phyloP scores from a whole-genome alignment of 805 yeast species.

The Myxozyma vanderwaltii region DNA sequence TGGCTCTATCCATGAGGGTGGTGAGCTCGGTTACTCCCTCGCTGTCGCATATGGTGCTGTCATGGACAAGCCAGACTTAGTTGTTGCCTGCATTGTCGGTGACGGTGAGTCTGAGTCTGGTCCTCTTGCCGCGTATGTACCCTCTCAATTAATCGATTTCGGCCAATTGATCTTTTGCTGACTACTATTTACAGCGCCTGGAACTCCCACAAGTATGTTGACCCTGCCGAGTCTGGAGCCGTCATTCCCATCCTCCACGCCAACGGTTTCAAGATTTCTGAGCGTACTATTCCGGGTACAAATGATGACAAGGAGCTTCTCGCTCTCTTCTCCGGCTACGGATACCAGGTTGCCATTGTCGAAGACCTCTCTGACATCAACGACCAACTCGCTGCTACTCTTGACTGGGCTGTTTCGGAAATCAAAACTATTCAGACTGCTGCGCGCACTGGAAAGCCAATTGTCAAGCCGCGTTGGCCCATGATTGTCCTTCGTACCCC shows the following conservation, averaged over 20 bases:
- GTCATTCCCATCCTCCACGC: conserved; percentile 34
- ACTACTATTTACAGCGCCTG: conserved; percentile 21
- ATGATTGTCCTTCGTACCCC: conserved; percentile 36
- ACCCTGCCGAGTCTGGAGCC: conserved; percentile 36
- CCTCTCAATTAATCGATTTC: not conserved
- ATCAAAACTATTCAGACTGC: conserved; percentile 30
- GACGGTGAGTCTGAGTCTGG: conserved; percentile 37
- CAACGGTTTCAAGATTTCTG: conserved; percentile 36
- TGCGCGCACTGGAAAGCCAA: conserved; percentile 30
- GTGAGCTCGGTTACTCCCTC: conserved; percentile 36
- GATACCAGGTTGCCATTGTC: conserved; percentile 33
- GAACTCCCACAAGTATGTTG: conserved; percentile 34
- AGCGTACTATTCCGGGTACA: conserved; percentile 34
- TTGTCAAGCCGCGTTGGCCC: conserved; percentile 35
- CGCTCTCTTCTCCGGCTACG: conserved; percentile 34
- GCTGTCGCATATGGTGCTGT: conserved; percentile 35
- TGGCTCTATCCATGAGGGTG: conserved; percentile 36
- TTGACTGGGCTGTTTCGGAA: conserved; percentile 31
- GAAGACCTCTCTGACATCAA: conserved; percentile 23
- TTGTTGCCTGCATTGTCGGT: conserved; percentile 32
- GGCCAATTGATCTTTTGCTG: not conserved
- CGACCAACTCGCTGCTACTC: conserved; percentile 31
- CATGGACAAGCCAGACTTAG: conserved; percentile 33
- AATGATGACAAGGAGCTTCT: conserved; percentile 32
- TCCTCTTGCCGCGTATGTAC: conserved; percentile 31